These are phyloP conservation scores for Thermomucor indicae-seudaticae DNA, from an alignment of 371 early-diverging fungal genomes.

Conservation along the genomic window DNA sequence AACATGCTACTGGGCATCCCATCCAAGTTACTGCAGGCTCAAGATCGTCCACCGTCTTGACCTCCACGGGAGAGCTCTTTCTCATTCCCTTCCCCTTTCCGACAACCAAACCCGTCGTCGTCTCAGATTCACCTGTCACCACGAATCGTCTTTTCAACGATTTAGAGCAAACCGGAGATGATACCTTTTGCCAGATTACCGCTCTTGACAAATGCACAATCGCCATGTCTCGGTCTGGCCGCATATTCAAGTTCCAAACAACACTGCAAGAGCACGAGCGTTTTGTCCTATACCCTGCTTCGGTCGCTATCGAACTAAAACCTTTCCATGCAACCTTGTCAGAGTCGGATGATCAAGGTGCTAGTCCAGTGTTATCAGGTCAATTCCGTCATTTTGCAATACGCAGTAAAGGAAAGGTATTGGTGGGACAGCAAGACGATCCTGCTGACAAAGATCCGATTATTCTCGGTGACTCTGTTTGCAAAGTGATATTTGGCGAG, in stretches of 20 bases:
- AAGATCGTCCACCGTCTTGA: slow-evolving; percentile 26
- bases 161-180: neutral
- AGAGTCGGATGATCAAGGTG: slow-evolving; percentile 3
- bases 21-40: slow-evolving; percentile 35
- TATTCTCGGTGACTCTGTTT: slow-evolving; percentile 7
- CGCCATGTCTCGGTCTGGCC: slow-evolving; percentile 13
- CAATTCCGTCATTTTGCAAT: slow-evolving; percentile 16
- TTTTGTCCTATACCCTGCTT: slow-evolving; percentile 1
- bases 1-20: slow-evolving; percentile 8
- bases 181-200: slow-evolving; percentile 2
- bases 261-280: neutral
- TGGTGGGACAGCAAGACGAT: slow-evolving; percentile 7
- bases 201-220: slow-evolving; percentile 14
- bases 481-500: slow-evolving; percentile 31
- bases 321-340: slow-evolving; percentile 6
- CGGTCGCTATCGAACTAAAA: slow-evolving; percentile 3
- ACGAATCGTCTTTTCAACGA: too few relatives aligned
- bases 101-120: too few relatives aligned
- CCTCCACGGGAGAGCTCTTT: slow-evolving; percentile 19
- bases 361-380: slow-evolving; percentile 13
- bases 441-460: slow-evolving; percentile 3
- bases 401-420: slow-evolving; percentile 12
- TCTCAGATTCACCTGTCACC: too few relatives aligned
- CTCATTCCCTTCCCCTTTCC: slow-evolving; percentile 22
- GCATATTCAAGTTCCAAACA: slow-evolving; percentile 8